A percentile compares a stretch with the other conserved stretches of the same genome.
Conservation (phyloP, 257 asterid genomes). For the Scutellaria barbata region DNA sequence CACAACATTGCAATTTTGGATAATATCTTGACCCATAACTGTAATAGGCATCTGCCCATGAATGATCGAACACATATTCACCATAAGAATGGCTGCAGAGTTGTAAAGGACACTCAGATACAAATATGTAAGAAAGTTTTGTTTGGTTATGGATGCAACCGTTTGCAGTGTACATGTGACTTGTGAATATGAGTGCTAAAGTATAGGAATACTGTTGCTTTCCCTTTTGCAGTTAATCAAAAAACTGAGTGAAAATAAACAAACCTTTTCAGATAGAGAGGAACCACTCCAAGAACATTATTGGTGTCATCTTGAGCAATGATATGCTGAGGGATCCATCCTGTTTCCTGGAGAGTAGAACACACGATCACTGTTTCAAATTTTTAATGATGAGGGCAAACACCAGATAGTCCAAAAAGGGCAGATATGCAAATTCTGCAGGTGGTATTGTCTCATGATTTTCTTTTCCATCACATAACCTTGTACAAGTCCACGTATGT, state of each 20-base stretch:
- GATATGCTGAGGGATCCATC: conserved; percentile 93
- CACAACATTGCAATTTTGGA: conserved; percentile 90
- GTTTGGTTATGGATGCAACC: conserved; percentile 3
- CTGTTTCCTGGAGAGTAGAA: conserved; percentile 70
- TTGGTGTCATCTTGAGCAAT: conserved; percentile 69
- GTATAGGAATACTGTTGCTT: neutral
- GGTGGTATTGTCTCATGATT: conserved; percentile 6
- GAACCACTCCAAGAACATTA: conserved; percentile 83
- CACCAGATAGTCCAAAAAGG: conserved; percentile 17
- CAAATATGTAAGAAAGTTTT: conserved; percentile 19
- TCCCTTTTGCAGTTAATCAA: conserved; percentile 13
- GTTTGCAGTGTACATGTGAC: conserved; percentile 13
- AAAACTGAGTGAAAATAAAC: conserved; percentile 23
- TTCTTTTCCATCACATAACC: conserved; percentile 1
- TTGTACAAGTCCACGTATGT: conserved; percentile 9
- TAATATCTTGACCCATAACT: conserved; percentile 84
- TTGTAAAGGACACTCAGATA: conserved; percentile 35
- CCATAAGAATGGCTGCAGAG: conserved; percentile 95
- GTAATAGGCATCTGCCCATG: conserved; percentile 98
- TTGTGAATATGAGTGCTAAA: conserved; percentile 1
- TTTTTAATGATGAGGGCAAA: conserved; percentile 12
- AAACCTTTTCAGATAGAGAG: conserved; percentile 95
- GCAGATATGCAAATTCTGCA: conserved; percentile 23
- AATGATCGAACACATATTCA: conserved; percentile 96
- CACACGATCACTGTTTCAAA: conserved; percentile 35